These are phyloP conservation scores for Euptelea pleiosperma DNA, from an alignment of 164 flowering plant species.

Conservation along the genomic window DNA sequence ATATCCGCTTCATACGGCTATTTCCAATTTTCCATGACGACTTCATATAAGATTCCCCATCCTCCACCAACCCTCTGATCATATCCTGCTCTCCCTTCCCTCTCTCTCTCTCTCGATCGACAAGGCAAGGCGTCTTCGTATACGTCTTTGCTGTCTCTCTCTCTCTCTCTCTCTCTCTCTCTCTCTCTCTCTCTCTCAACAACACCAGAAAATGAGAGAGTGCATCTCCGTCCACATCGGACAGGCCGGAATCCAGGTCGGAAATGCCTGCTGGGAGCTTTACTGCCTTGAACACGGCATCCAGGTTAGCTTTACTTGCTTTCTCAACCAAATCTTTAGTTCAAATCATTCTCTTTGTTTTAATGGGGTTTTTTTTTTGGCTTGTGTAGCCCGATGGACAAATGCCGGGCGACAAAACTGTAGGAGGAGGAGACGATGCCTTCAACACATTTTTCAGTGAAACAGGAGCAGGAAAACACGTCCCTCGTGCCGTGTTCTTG, in stretches of 20 bases:
- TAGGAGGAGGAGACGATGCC: slow-evolving; percentile 33
- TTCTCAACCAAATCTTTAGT: no score
- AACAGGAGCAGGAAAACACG: slow-evolving; percentile 40
- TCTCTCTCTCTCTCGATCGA: neutral
- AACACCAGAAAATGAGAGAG: slow-evolving; percentile 22
- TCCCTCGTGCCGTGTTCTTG: slow-evolving; percentile 35
- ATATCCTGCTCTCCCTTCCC: neutral
- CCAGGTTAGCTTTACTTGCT: slow-evolving; percentile 9
- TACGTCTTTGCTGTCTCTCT: slow-evolving; percentile 2
- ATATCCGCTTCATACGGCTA: no score
- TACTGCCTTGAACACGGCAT: slow-evolving; percentile 37
- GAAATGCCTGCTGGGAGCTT: slow-evolving; percentile 35
- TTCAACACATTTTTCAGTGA: slow-evolving; percentile 44
- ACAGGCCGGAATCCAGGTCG: slow-evolving; percentile 34
- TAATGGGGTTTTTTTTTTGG: no score
- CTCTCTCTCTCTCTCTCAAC: neutral
- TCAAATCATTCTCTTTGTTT: no score
- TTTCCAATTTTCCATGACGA: no score
- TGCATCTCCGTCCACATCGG: slow-evolving; percentile 32
- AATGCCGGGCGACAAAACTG: slow-evolving; percentile 24
- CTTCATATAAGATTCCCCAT: no score
- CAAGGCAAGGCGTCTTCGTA: slow-evolving; percentile 16
- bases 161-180: neutral
- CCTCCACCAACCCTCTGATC: neutral
- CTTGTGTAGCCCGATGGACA: slow-evolving; percentile 19